Evolutionary conservation across 805 yeast species (phyloP).

Genomic region (Hanseniaspora osmophila): DNA sequence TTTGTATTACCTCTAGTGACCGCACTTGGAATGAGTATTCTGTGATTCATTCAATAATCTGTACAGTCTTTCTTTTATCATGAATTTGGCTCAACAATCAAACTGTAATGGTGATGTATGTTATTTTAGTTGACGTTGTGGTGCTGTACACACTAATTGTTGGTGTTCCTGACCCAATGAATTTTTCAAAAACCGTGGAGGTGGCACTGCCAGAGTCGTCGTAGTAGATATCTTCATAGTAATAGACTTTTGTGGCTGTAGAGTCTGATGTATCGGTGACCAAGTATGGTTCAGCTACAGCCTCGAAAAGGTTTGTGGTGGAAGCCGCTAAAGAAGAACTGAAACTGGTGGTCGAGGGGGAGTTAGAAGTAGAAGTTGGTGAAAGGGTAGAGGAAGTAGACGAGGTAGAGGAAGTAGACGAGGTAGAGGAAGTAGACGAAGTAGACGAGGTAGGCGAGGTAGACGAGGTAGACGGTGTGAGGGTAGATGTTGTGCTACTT

Average conservation of each 20-base stretch:
- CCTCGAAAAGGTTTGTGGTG: slow-evolving; percentile 1
- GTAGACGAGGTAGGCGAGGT: slow-evolving; percentile 2
- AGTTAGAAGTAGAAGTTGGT: background rate
- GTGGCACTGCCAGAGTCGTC: slow-evolving; percentile 6
- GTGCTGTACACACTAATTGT: slow-evolving; percentile 24
- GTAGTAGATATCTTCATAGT: slow-evolving; percentile 6
- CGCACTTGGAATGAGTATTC: background rate
- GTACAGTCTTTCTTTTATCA: no score
- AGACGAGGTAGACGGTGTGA: slow-evolving; percentile 2
- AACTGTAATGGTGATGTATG: background rate
- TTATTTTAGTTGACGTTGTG: slow-evolving; percentile 2
- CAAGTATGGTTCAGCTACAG: slow-evolving; percentile 1
- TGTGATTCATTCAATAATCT: no score
- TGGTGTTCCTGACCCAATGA: slow-evolving; percentile 10
- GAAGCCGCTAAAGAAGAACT: background rate
- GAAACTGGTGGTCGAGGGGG: background rate
- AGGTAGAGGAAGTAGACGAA: slow-evolving; percentile 2
- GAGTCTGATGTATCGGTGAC: slow-evolving; percentile 3
- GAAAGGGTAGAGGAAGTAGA: slow-evolving; percentile 1
- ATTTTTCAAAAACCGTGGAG: slow-evolving; percentile 5
- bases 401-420: slow-evolving; percentile 5
- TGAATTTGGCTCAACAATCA: background rate
- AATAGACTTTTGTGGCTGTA: slow-evolving; percentile 4
- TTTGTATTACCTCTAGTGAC: background rate
- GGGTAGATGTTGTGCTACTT: slow-evolving; percentile 4